Evolutionary conservation across 78 protist genomes (phyloP).

Genomic region (Bodo saltans): DNA sequence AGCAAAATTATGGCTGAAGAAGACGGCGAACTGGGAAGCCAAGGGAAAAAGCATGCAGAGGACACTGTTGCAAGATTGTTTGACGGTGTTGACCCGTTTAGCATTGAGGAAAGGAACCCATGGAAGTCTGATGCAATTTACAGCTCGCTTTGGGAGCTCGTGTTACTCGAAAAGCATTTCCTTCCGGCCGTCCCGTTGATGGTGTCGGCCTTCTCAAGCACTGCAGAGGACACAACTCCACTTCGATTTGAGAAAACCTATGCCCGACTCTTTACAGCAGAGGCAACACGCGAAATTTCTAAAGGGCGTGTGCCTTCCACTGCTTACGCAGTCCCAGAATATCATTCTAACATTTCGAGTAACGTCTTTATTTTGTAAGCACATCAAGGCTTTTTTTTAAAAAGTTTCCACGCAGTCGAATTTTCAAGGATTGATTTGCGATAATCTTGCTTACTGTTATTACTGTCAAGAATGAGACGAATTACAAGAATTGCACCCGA

Average conservation of each 20-base stretch:
- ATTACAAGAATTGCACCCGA: no score
- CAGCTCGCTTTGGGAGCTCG: conserved; percentile 64
- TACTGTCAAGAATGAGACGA: no score
- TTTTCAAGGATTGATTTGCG: no score
- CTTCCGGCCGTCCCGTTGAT: neutral
- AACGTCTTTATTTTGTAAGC: no score
- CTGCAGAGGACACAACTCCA: neutral
- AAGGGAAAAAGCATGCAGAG: no score
- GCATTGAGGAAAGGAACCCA: conserved; percentile 39
- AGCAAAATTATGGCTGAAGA: neutral
- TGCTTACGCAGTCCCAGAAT: no score
- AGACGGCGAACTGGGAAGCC: conserved; percentile 11
- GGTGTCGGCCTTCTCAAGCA: neutral
- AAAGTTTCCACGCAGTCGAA: no score
- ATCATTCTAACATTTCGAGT: no score
- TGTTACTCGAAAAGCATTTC: neutral
- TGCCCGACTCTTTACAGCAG: neutral
- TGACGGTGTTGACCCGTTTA: conserved; percentile 38
- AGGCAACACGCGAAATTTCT: no score
- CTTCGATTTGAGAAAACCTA: neutral
- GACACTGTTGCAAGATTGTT: neutral
- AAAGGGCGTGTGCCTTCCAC: no score
- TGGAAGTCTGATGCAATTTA: conserved; percentile 44
- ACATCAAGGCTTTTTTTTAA: no score
- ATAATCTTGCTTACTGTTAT: no score